Evolutionary conservation across 2,329 filamentous ascomycete species (phyloP).

Genomic region (Aspergillus transmontanensis): DNA sequence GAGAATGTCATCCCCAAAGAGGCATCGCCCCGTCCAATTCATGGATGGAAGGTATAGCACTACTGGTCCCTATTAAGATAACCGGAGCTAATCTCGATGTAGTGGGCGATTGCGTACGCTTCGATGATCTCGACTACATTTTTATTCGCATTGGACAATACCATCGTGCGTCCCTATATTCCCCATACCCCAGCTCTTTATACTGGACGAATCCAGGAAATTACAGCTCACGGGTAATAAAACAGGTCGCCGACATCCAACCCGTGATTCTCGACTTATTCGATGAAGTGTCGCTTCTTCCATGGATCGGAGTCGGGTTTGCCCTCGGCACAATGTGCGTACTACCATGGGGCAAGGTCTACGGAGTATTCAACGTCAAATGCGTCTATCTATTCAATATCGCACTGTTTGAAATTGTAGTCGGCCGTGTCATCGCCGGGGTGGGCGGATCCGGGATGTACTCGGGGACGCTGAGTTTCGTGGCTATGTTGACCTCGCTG

Average conservation of each 20-base stretch:
- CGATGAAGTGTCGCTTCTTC: not conserved
- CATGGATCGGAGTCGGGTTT: not conserved
- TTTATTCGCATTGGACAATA: not conserved
- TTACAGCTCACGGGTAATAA: not conserved
- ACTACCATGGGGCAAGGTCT: not conserved
- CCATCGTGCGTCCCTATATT: not conserved
- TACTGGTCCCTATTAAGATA: not conserved
- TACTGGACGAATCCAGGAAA: not conserved
- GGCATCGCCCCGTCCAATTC: not conserved
- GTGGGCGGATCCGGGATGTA: not conserved
- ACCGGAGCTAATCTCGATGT: not conserved
- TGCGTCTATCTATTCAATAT: constrained; percentile 33
- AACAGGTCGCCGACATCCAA: not conserved
- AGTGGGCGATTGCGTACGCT: not conserved
- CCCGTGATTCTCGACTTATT: not conserved
- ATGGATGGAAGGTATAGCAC: not conserved
- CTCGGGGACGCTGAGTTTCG: constrained; percentile 18
- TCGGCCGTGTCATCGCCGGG: constrained; percentile 31
- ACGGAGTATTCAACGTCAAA: constrained; percentile 46
- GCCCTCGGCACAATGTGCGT: not conserved
- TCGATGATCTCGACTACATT: not conserved
- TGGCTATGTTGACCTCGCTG: not conserved
- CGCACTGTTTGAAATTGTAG: constrained; percentile 38
- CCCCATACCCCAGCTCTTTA: not conserved
- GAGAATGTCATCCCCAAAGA: not conserved